Evolutionary conservation across 306 rosid species (phyloP).

Genomic region (Sechiopsis laciniata): DNA sequence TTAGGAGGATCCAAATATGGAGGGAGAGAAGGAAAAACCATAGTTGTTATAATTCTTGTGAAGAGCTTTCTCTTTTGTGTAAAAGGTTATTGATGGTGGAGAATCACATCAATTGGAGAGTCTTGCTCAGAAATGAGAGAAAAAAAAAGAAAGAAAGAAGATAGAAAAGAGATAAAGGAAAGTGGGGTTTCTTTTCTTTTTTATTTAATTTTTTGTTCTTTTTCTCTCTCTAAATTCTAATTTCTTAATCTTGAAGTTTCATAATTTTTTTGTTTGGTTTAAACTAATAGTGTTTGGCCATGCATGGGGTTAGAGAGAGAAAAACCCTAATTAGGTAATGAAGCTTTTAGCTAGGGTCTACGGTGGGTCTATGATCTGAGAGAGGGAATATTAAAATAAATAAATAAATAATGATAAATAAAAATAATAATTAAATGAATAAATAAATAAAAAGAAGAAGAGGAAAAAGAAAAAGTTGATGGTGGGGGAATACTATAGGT

Average conservation of each 20-base stretch:
- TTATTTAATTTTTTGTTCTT: neutral
- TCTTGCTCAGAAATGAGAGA: conserved; percentile 34
- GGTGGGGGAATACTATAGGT: conserved; percentile 60
- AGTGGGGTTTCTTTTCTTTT: conserved; percentile 13
- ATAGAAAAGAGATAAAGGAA: conserved; percentile 30
- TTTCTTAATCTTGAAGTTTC: conserved; percentile 29
- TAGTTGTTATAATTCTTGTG: conserved; percentile 31
- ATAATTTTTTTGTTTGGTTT: too few relatives aligned
- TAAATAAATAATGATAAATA: conserved; percentile 6
- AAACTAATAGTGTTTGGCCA: conserved; percentile 22
- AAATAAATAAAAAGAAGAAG: conserved; percentile 5
- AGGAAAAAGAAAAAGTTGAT: conserved; percentile 26
- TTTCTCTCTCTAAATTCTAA: neutral
- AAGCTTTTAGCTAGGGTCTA: conserved; percentile 11
- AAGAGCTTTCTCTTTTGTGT: conserved; percentile 32
- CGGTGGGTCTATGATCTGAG: conserved; percentile 11
- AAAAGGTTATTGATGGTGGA: conserved; percentile 58
- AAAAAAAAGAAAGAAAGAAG: neutral
- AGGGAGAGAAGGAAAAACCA: conserved; percentile 83
- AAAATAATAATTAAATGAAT: too few relatives aligned
- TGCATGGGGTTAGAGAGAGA: conserved; percentile 31
- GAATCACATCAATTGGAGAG: conserved; percentile 44
- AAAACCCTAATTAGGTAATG: conserved; percentile 27
- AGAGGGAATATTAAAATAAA: conserved; percentile 19
- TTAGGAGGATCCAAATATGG: conserved; percentile 78